Percentiles rank a stretch among this genome's conserved stretches.
These are phyloP conservation scores for Stentor coeruleus DNA, from an alignment of 73 alveolate genomes.

Conservation along the genomic window DNA sequence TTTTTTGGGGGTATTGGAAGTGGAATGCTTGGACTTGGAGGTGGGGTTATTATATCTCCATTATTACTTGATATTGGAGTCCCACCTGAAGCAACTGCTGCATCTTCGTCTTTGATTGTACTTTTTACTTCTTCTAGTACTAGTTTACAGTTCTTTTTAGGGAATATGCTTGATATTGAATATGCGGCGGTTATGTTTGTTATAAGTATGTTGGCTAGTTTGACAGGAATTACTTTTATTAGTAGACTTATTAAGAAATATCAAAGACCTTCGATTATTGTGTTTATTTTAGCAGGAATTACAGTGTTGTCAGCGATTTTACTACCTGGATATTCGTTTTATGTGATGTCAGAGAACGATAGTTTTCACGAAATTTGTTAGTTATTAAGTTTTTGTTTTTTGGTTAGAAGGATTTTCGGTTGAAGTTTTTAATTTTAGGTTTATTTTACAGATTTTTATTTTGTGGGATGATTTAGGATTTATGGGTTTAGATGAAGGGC, in stretches of 20 bases:
- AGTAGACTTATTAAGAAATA: constrained; percentile 26
- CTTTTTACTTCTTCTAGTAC: constrained; percentile 32
- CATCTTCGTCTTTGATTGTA: constrained; percentile 40
- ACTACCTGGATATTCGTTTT: too few relatives aligned
- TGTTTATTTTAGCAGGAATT: constrained; percentile 29
- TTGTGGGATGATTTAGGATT: too few relatives aligned
- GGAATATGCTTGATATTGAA: constrained; percentile 6
- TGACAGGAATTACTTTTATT: constrained; percentile 20
- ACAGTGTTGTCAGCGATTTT: too few relatives aligned
- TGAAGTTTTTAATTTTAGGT: too few relatives aligned
- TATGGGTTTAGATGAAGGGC: too few relatives aligned
- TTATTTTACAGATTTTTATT: too few relatives aligned
- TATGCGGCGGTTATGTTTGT: constrained; percentile 9
- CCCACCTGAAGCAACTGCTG: constrained; percentile 46
- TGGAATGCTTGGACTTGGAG: constrained; percentile 58
- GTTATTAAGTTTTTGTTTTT: too few relatives aligned
- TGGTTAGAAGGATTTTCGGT: too few relatives aligned
- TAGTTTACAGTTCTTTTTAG: constrained; percentile 26
- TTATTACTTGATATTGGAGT: constrained; percentile 41
- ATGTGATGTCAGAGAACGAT: too few relatives aligned
- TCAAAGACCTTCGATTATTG: constrained; percentile 31
- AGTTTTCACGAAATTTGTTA: too few relatives aligned
- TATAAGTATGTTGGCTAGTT: not conserved
- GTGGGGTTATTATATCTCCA: constrained; percentile 49
- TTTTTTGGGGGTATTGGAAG: constrained; percentile 42